A percentile compares a stretch with the other conserved stretches of the same genome.
Conservation (phyloP, 2,329 filamentous ascomycete genomes). For the Alternaria burnsii region DNA sequence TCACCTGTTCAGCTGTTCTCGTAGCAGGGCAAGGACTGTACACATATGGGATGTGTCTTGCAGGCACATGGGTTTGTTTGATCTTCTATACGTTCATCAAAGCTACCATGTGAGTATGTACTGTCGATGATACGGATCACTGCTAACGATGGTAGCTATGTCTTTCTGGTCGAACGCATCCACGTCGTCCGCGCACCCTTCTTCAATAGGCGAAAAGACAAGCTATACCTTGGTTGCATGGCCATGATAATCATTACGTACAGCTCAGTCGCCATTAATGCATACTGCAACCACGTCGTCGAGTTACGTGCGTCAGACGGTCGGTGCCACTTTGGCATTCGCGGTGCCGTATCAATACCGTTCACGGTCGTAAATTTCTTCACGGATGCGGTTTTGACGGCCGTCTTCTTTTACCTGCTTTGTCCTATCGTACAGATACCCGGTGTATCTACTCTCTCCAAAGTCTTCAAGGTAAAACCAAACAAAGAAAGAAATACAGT, state of each 20-base stretch:
- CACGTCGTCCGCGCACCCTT: constrained; percentile 48
- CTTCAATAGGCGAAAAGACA: constrained; percentile 41
- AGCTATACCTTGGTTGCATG: constrained; percentile 44
- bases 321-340: constrained; percentile 50
- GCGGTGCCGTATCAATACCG: constrained; percentile 43
- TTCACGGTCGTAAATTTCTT: constrained; percentile 47
- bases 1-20: constrained; percentile 31
- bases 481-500: not conserved
- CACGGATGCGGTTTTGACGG: constrained; percentile 47
- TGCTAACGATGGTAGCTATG: constrained; percentile 30
- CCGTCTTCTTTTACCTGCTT: constrained; percentile 49
- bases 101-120: constrained; percentile 26
- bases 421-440: constrained; percentile 26
- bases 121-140: not conserved
- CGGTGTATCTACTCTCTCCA: not conserved
- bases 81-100: constrained; percentile 49
- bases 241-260: constrained; percentile 33
- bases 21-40: constrained; percentile 41
- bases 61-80: constrained; percentile 49
- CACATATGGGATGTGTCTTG: constrained; percentile 35
- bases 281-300: constrained; percentile 41
- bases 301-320: constrained; percentile 36
- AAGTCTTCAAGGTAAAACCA: not conserved
- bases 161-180: constrained; percentile 52
- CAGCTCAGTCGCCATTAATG: constrained; percentile 31